Evolutionary conservation across 2,329 filamentous ascomycete species (phyloP).

Genomic region (Karstenula rhodostoma): DNA sequence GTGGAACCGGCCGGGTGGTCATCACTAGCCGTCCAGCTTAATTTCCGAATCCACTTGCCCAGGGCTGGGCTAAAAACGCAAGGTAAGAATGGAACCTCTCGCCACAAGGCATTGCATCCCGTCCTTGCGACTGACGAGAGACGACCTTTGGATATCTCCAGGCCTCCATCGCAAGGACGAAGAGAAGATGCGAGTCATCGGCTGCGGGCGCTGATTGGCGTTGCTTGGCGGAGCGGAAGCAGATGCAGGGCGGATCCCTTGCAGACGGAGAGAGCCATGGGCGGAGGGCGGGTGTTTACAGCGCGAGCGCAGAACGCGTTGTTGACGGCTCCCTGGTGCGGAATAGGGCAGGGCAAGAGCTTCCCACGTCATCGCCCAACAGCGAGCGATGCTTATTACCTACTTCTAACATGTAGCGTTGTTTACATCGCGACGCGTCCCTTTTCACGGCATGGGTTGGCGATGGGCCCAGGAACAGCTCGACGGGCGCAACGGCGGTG

Average conservation of each 20-base stretch:
- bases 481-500: background rate
- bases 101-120: constrained; percentile 7
- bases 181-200: constrained; percentile 18
- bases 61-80: constrained; percentile 20
- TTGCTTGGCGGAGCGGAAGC: constrained; percentile 4
- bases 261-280: constrained; percentile 7
- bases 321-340: constrained; percentile 1
- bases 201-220: constrained; percentile 14
- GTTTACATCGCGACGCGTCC: constrained; percentile 12
- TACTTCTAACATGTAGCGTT: background rate
- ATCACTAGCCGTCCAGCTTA: constrained; percentile 30
- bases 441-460: background rate
- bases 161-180: background rate
- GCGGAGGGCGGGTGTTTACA: constrained; percentile 2
- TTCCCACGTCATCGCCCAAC: constrained; percentile 12
- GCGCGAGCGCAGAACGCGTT: background rate
- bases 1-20: constrained; percentile 1
- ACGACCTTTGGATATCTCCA: background rate
- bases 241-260: constrained; percentile 19
- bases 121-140: background rate
- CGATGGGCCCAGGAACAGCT: background rate
- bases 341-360: background rate
- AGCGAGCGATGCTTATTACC: constrained; percentile 1
- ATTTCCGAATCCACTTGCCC: constrained; percentile 35
- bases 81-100: constrained; percentile 12